A percentile compares a stretch with the other conserved stretches of the same genome.
Evolutionary conservation across 2,329 filamentous ascomycete species (phyloP).

Genomic region (Thermothelomyces thermophilus): DNA sequence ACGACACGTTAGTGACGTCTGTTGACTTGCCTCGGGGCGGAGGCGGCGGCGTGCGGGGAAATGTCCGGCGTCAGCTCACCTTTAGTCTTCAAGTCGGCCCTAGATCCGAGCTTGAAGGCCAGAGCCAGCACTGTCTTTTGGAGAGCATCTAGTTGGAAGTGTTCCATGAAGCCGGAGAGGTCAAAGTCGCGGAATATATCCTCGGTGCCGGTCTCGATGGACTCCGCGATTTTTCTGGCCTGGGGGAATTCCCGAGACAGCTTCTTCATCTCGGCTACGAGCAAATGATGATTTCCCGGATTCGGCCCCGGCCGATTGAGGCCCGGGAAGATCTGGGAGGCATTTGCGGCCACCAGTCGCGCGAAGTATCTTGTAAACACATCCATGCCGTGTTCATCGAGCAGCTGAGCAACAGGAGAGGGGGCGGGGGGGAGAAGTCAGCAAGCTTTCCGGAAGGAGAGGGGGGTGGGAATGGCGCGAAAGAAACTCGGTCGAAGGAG

Average conservation of each 20-base stretch:
- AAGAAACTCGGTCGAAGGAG: neutral
- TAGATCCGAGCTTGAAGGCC: slow-evolving; percentile 78
- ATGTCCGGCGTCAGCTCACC: slow-evolving; percentile 46
- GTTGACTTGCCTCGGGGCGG: neutral
- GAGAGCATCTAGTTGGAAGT: slow-evolving; percentile 87
- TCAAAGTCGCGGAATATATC: slow-evolving; percentile 96
- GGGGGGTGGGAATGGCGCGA: neutral
- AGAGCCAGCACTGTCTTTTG: slow-evolving; percentile 83
- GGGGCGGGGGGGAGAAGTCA: slow-evolving; percentile 4
- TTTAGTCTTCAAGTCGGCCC: slow-evolving; percentile 79
- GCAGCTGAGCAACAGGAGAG: slow-evolving; percentile 64
- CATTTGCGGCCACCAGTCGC: slow-evolving; percentile 86
- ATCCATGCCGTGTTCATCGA: slow-evolving; percentile 99
- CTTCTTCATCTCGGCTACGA: slow-evolving; percentile 80
- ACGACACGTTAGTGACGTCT: slow-evolving; percentile 1
- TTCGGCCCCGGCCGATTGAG: slow-evolving; percentile 66
- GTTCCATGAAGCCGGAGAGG: slow-evolving; percentile 88
- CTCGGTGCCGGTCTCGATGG: slow-evolving; percentile 82
- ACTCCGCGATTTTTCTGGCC: slow-evolving; percentile 85
- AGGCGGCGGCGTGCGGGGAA: neutral
- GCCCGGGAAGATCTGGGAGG: slow-evolving; percentile 81
- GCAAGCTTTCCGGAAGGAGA: neutral
- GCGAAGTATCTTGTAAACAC: slow-evolving; percentile 94
- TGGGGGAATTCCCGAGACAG: slow-evolving; percentile 74
- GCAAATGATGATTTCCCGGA: slow-evolving; percentile 74